Conservation (phyloP, 129 eudicot genomes). For the Centaurea solstitialis region DNA sequence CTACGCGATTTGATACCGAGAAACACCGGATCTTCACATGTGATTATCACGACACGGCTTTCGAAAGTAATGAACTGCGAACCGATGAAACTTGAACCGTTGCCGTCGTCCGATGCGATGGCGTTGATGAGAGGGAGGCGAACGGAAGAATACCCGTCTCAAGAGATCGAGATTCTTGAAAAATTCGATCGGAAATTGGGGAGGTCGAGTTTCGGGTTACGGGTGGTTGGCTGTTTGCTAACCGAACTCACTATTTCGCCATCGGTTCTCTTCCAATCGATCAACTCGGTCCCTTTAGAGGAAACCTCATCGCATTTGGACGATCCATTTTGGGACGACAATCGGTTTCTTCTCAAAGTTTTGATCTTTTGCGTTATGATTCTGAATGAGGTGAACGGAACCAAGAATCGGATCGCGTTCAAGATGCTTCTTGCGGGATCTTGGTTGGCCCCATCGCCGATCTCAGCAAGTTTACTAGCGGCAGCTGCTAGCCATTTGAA, state of each 20-base stretch:
- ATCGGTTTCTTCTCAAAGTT: slow-evolving; percentile 61
- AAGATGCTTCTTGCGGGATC: slow-evolving; percentile 83
- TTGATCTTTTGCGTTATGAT: slow-evolving; percentile 59
- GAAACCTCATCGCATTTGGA: slow-evolving; percentile 44
- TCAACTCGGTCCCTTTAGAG: slow-evolving; percentile 49
- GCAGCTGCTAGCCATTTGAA: slow-evolving; percentile 64
- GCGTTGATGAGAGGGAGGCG: slow-evolving; percentile 63
- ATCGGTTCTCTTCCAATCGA: slow-evolving; percentile 69
- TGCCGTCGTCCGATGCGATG: slow-evolving; percentile 74
- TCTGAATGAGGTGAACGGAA: slow-evolving; percentile 55
- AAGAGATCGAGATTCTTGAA: slow-evolving; percentile 57
- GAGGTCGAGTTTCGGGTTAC: slow-evolving; percentile 70
- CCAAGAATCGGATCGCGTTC: slow-evolving; percentile 50
- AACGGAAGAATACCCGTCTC: slow-evolving; percentile 57
- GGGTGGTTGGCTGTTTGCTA: slow-evolving; percentile 65
- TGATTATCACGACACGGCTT: slow-evolving; percentile 75
- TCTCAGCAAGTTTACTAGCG: slow-evolving; percentile 66
- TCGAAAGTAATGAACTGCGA: slow-evolving; percentile 75
- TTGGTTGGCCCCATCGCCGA: slow-evolving; percentile 86
- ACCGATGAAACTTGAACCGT: slow-evolving; percentile 66
- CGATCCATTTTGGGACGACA: slow-evolving; percentile 61
- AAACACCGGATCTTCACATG: slow-evolving; percentile 83
- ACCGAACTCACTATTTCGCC: slow-evolving; percentile 74
- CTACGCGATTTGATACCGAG: slow-evolving; percentile 78
- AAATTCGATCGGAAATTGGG: slow-evolving; percentile 71